Evolutionary conservation across 805 yeast genomes (phyloP).

Genomic region (Ogataea wickerhamii): DNA sequence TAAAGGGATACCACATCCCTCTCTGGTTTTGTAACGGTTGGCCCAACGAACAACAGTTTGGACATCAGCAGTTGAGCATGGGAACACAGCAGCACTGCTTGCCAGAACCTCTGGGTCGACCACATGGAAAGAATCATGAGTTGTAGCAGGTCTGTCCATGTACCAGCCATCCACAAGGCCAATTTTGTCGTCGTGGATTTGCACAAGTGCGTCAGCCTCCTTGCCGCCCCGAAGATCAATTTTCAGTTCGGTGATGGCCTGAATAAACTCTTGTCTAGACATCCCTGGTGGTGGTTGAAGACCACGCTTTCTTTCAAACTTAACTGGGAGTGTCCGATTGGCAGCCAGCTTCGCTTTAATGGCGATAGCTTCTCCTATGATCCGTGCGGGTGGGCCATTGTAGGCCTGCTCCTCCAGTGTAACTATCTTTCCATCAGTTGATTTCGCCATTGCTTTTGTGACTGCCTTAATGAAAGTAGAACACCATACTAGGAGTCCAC

Average conservation of each 20-base stretch:
- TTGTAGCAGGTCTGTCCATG: not conserved
- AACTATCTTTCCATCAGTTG: not conserved
- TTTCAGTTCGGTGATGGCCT: not conserved
- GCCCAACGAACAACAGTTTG: constrained; percentile 1
- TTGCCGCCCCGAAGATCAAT: not conserved
- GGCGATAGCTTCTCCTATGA: not conserved
- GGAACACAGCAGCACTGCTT: not conserved
- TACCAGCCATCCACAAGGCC: not conserved
- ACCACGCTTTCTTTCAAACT: not conserved
- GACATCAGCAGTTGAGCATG: not conserved
- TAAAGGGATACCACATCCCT: not conserved
- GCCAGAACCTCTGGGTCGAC: not conserved
- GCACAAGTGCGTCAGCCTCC: not conserved
- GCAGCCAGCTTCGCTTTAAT: not conserved
- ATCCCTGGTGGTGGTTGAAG: not conserved
- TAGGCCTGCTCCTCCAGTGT: constrained; percentile 1
- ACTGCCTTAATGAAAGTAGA: not conserved
- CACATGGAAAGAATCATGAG: not conserved
- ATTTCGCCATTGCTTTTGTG: not conserved
- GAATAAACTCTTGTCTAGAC: not conserved
- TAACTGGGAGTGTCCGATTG: not conserved
- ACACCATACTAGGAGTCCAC: not conserved
- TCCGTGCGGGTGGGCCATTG: not conserved
- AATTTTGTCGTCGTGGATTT: not conserved
- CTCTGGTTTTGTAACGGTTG: not conserved